Conservation (phyloP, 768 basidiomycete genomes). For the Tylopilus plumbeoviolaceoides region DNA sequence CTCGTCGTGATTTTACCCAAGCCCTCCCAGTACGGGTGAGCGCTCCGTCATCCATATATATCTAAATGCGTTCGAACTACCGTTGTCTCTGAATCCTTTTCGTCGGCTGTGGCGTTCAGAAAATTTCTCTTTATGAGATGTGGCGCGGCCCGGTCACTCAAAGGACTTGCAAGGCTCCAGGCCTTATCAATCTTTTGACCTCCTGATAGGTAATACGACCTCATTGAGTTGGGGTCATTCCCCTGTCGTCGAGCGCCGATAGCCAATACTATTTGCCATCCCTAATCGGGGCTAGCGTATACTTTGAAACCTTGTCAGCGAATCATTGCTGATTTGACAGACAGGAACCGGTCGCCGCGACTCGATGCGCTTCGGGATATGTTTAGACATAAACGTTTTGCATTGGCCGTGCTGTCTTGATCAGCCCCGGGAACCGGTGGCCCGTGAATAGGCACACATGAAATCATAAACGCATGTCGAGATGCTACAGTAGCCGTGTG, state of each 20-base stretch:
- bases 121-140: background rate
- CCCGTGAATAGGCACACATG: too few relatives aligned
- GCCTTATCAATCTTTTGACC: background rate
- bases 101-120: background rate
- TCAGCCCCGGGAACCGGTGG: constrained; percentile 10
- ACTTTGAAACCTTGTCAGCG: background rate
- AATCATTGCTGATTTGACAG: background rate
- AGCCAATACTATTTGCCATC: background rate
- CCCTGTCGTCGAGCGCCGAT: background rate
- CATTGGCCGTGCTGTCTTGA: constrained; percentile 34
- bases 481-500: too few relatives aligned
- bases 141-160: background rate
- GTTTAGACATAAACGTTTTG: background rate
- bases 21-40: background rate
- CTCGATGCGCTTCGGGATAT: background rate
- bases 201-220: background rate
- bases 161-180: background rate
- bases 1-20: background rate
- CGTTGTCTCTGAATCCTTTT: background rate
- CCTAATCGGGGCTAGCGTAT: background rate
- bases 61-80: background rate
- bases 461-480: too few relatives aligned
- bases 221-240: too few relatives aligned
- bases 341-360: background rate
- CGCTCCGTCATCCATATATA: background rate